Evolutionary conservation across 768 basidiomycete species (phyloP).

Genomic region (Serendipita indica): DNA sequence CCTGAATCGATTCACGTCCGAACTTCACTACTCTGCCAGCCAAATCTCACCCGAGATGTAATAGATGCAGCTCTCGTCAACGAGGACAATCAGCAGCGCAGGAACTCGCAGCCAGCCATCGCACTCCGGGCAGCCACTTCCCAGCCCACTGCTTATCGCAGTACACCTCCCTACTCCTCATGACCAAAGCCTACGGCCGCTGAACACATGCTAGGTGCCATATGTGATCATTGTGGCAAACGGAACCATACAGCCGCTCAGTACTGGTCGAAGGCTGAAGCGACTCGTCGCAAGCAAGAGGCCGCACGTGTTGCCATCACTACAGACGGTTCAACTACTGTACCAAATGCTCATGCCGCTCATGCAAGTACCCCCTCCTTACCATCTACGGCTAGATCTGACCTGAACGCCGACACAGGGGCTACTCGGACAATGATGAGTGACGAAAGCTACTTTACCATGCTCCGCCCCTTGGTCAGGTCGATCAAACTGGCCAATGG

Average conservation of each 20-base stretch:
- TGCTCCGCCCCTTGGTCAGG: background rate
- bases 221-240: background rate
- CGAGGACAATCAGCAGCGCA: conserved; percentile 2
- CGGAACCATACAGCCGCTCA: background rate
- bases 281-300: background rate
- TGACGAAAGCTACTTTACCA: background rate
- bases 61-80: background rate
- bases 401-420: conserved; percentile 7
- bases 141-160: background rate
- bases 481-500: background rate
- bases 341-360: background rate
- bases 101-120: background rate
- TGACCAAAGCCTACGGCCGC: too few species aligned
- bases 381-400: background rate
- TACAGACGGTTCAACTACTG: background rate
- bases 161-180: too few species aligned
- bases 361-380: background rate
- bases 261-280: background rate
- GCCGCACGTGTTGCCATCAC: background rate
- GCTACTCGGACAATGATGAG: conserved; percentile 4
- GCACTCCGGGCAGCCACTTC: background rate
- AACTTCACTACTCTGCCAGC: background rate
- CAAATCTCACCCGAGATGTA: background rate
- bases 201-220: background rate
- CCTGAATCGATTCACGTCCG: background rate